These are phyloP conservation scores for Leucosporidium scottii DNA, from an alignment of 768 basidiomycete genomes.

Conservation along the genomic window DNA sequence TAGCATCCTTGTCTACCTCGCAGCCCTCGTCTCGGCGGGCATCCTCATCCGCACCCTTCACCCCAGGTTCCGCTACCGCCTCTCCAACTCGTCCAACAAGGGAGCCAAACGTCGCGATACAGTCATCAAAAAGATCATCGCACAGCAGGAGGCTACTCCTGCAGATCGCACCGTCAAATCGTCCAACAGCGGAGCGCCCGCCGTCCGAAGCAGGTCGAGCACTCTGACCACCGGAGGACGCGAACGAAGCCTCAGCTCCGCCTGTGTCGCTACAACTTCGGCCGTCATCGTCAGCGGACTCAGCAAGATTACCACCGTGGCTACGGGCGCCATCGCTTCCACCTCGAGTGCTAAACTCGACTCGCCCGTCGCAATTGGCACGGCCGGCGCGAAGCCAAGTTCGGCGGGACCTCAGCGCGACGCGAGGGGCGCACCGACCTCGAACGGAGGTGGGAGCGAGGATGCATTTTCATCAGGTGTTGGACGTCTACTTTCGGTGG, in stretches of 20 bases:
- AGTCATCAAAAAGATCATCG: slow-evolving; percentile 2
- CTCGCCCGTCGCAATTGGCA: no score
- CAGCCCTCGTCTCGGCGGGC: slow-evolving; percentile 2
- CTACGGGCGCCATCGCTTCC: background rate
- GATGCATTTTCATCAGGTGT: no score
- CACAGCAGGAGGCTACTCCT: background rate
- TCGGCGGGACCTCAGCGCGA: no score
- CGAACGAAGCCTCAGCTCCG: background rate
- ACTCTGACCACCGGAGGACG: no score
- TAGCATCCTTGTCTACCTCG: background rate
- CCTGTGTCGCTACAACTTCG: background rate
- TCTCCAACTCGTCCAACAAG: background rate
- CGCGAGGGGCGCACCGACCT: no score
- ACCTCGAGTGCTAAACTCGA: no score
- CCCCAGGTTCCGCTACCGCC: background rate
- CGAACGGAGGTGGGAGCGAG: no score
- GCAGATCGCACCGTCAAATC: background rate
- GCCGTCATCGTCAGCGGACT: background rate
- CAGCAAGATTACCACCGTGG: background rate
- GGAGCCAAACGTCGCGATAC: background rate
- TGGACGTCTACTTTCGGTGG: background rate
- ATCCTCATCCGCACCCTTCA: background rate
- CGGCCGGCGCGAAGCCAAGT: no score
- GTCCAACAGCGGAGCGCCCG: no score
- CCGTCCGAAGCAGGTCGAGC: no score